phyloP scores from a whole-genome alignment of 164 flowering plant species.

The Vitis rotundifolia region DNA sequence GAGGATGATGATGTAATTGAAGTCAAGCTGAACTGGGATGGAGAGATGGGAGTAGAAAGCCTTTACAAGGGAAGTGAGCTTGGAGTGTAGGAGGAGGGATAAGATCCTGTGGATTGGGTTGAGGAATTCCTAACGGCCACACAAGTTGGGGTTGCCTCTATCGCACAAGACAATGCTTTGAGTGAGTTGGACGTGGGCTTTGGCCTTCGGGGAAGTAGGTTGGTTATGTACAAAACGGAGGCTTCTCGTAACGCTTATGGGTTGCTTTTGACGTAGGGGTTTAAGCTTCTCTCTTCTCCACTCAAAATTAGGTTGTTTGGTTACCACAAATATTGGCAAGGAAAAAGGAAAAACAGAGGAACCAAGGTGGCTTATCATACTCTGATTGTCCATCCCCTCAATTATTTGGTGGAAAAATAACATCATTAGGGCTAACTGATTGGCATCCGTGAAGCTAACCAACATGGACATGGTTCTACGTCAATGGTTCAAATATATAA shows the following conservation, averaged over 20 bases:
- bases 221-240: conserved; percentile 17
- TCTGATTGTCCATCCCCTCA: too few species aligned
- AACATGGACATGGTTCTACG: too few species aligned
- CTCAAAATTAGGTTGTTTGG: not conserved
- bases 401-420: too few species aligned
- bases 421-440: too few species aligned
- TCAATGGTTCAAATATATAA: too few species aligned
- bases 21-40: not conserved
- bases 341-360: not conserved
- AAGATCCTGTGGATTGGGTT: conserved; percentile 9
- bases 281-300: not conserved
- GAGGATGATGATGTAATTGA: conserved; percentile 14
- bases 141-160: conserved; percentile 2
- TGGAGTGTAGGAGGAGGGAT: not conserved
- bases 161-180: not conserved
- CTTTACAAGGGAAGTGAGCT: not conserved
- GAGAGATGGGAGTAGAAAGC: not conserved
- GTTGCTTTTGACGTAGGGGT: not conserved
- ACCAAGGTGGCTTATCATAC: too few species aligned
- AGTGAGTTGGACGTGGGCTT: conserved; percentile 15
- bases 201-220: not conserved
- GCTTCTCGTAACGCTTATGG: conserved; percentile 6
- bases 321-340: not conserved
- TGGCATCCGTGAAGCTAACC: too few species aligned
- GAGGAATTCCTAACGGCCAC: conserved; percentile 14